Evolutionary conservation across 345 rosid species (phyloP).

Genomic region (Viola odorata): DNA sequence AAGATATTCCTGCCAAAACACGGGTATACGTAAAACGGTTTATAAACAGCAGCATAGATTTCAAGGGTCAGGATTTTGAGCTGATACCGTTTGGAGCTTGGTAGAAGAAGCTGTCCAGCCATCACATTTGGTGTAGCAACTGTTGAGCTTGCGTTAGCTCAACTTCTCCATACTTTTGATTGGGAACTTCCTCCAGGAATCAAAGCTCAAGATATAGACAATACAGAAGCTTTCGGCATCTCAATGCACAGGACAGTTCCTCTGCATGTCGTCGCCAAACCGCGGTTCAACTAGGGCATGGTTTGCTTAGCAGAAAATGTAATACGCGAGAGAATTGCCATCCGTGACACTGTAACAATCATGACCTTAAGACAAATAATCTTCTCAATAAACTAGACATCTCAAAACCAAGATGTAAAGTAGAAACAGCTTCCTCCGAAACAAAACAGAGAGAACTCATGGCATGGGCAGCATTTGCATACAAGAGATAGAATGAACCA

Average conservation of each 20-base stretch:
- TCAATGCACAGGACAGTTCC: constrained; percentile 22
- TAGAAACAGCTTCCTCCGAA: too few species aligned
- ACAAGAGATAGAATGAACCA: too few species aligned
- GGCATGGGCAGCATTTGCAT: too few species aligned
- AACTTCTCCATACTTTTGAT: constrained; percentile 19
- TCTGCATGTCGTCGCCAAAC: constrained; percentile 17
- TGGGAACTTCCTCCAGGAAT: constrained; percentile 20
- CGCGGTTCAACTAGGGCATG: neutral
- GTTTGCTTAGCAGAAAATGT: neutral
- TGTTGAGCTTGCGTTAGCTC: constrained; percentile 15
- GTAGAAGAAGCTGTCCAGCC: constrained; percentile 24
- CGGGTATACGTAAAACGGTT: constrained; percentile 18
- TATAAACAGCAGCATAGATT: constrained; percentile 15
- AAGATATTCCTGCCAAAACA: constrained; percentile 13
- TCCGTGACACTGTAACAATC: too few species aligned
- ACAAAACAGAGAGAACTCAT: too few species aligned
- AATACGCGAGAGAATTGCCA: too few species aligned
- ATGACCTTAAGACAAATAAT: too few species aligned
- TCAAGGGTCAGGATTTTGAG: constrained; percentile 16
- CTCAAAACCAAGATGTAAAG: too few species aligned
- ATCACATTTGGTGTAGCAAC: constrained; percentile 1
- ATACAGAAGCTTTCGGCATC: constrained; percentile 24
- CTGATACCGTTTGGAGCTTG: constrained; percentile 18
- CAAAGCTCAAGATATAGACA: constrained; percentile 17
- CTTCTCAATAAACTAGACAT: too few species aligned